Percentiles rank a stretch among this genome's conserved stretches.
These are phyloP conservation scores for Diplodia sapinea DNA, from an alignment of 2,329 filamentous ascomycete genomes.

Conservation along the genomic window DNA sequence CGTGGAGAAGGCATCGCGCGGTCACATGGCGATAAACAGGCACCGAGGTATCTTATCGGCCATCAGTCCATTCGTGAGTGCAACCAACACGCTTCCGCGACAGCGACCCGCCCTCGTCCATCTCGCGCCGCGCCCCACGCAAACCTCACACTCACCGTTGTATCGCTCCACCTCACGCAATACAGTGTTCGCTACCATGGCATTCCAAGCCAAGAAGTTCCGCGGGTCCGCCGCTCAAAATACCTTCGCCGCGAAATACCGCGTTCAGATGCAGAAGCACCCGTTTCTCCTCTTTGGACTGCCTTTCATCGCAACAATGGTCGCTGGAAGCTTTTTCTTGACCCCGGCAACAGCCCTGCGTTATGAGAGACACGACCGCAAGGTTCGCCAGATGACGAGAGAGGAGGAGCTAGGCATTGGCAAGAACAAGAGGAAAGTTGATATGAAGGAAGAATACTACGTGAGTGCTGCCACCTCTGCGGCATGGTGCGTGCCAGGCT, in stretches of 20 bases:
- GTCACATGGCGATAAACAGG: constrained; percentile 21
- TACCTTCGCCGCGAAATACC: constrained; percentile 77
- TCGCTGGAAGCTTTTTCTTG: constrained; percentile 90
- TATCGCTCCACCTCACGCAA: too few relatives aligned
- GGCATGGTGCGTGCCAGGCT: background rate
- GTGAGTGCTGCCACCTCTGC: constrained; percentile 58
- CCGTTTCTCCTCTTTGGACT: constrained; percentile 94
- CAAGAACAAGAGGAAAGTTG: constrained; percentile 71
- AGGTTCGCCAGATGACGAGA: constrained; percentile 80
- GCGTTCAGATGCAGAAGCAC: constrained; percentile 72
- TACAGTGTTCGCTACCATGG: constrained; percentile 18
- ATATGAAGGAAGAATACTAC: constrained; percentile 86
- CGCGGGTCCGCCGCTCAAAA: constrained; percentile 61
- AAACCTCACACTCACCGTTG: background rate
- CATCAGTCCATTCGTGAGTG: background rate
- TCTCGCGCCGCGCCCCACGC: constrained; percentile 2
- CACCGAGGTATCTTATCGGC: constrained; percentile 2
- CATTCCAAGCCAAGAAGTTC: constrained; percentile 44
- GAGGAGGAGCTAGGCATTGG: constrained; percentile 87
- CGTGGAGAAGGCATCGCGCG: constrained; percentile 13
- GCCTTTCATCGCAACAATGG: constrained; percentile 87
- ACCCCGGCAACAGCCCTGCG: constrained; percentile 92
- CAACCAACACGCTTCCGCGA: constrained; percentile 6
- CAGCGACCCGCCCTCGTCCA: constrained; percentile 11
- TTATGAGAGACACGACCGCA: constrained; percentile 91